Evolutionary conservation across 2,329 filamentous ascomycete species (phyloP), one percentile per base, ranked within the genome.

Genomic region (Pestalotiopsis sp.): DNA sequence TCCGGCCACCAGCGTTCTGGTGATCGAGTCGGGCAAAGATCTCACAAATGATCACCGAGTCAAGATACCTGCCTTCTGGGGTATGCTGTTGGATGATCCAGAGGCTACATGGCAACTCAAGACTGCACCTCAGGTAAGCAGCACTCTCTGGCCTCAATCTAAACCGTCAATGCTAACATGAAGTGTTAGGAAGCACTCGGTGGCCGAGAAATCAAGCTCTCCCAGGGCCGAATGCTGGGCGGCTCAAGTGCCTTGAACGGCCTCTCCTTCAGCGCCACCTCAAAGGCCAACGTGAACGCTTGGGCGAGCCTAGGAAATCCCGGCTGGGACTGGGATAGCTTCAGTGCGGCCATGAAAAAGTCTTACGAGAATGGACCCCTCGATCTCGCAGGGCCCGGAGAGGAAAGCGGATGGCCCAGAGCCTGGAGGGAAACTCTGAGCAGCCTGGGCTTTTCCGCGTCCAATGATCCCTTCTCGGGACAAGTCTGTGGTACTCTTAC

Each of bases 101-200:
- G 78, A 57, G 82, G 80, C 68, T 79, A 81, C 68, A 48, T 83
- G 81, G 81, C 79, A 79, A 11, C 77, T 82, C 44, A 72, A 65
- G 3, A 81, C 81, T 1, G 69, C 72, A 1, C 76, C 78, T 11
- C 79, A 82, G 72, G 75, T 78, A 68, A 66, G 70, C 35, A 39
- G 48, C 35, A 4, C 58, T 60, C n/a, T 7, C 35, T 60, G 60
- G 11, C 56, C 55, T 52, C 55, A 1, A 58, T 56, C 4, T 64
- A 13, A 24, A 17, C 14, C 20, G 44, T 20, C 5, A 1, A 26
- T 57, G n/a, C 20, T 57, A 17, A 57, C 4, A 1, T 26, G 55
- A 26, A 9, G 3, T 55, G 22, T 22, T 65, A 68, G 68, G 14
- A 52, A 58, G 24, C 22, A 9, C 64, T 70, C 14, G 44, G 39